These are phyloP conservation scores for Nothomitra cinnamomea DNA, from an alignment of 2,329 filamentous ascomycete species.

Conservation along the genomic window DNA sequence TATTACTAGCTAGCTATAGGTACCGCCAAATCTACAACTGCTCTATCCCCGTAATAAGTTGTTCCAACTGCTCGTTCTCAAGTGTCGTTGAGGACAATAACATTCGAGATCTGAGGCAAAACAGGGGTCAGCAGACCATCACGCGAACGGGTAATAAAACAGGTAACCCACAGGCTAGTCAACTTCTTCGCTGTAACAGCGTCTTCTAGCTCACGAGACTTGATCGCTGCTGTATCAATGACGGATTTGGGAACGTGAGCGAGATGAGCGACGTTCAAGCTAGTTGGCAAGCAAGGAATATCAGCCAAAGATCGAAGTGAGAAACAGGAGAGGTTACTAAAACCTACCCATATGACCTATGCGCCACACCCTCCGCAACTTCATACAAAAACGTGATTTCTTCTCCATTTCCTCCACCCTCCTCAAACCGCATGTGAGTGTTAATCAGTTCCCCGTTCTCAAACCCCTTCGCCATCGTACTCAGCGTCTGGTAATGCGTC, in stretches of 20 bases:
- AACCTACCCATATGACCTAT: constrained; percentile 66
- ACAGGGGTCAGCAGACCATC: constrained; percentile 13
- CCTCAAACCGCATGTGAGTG: constrained; percentile 84
- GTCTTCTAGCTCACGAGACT: constrained; percentile 66
- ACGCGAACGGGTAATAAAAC: neutral
- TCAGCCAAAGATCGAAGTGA: constrained; percentile 5
- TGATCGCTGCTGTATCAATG: constrained; percentile 60
- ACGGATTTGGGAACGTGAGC: constrained; percentile 65
- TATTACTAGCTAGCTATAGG: too few relatives aligned
- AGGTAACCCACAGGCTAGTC: constrained; percentile 17
- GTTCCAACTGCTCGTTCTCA: constrained; percentile 18
- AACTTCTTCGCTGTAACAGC: constrained; percentile 49
- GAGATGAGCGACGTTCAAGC: constrained; percentile 70
- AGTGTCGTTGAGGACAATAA: neutral
- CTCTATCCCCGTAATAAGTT: constrained; percentile 25
- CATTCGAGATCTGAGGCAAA: constrained; percentile 7
- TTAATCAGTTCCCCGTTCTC: constrained; percentile 52
- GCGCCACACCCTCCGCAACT: constrained; percentile 75
- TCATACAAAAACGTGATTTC: constrained; percentile 93
- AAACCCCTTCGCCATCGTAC: constrained; percentile 55
- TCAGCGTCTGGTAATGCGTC: constrained; percentile 86
- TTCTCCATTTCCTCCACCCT: constrained; percentile 34
- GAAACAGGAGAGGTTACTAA: neutral
- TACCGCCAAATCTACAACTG: constrained; percentile 19
- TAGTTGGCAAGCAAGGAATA: neutral